These are phyloP conservation scores for Bondarzewia mesenterica DNA, from an alignment of 1,284 basidiomycete species.

Conservation along the genomic window DNA sequence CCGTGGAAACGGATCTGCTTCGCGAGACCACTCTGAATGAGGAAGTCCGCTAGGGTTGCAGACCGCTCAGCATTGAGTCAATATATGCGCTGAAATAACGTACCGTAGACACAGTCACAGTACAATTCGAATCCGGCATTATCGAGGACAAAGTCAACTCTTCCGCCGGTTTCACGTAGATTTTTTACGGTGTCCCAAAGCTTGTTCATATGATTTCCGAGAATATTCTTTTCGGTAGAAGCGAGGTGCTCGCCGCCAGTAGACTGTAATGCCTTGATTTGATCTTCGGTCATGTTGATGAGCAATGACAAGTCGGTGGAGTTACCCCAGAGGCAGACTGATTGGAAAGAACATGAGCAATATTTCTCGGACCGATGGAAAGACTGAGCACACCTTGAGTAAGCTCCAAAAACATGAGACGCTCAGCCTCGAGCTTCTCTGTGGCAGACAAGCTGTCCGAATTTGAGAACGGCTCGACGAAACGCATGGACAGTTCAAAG, in stretches of 20 bases:
- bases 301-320: constrained; percentile 94
- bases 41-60: constrained; percentile 71
- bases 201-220: constrained; percentile 75
- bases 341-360: constrained; percentile 8
- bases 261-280: constrained; percentile 96
- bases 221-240: constrained; percentile 93
- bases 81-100: not conserved
- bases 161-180: constrained; percentile 67
- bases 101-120: constrained; percentile 91
- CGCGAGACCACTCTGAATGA: constrained; percentile 87
- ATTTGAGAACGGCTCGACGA: constrained; percentile 78
- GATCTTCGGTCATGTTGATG: constrained; percentile 98
- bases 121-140: constrained; percentile 94
- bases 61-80: constrained; percentile 1
- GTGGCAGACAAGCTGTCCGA: constrained; percentile 44
- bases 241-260: constrained; percentile 94
- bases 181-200: constrained; percentile 81
- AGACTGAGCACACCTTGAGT: constrained; percentile 55
- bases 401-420: constrained; percentile 89
- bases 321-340: constrained; percentile 92
- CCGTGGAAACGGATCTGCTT: constrained; percentile 88
- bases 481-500: constrained; percentile 91
- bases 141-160: constrained; percentile 86
- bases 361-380: constrained; percentile 7
- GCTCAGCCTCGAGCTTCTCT: constrained; percentile 70